Percentiles rank a stretch among this genome's conserved stretches.
These are phyloP conservation scores for Nitzschia palea DNA, from an alignment of 108 stramenopile species.

Conservation along the genomic window DNA sequence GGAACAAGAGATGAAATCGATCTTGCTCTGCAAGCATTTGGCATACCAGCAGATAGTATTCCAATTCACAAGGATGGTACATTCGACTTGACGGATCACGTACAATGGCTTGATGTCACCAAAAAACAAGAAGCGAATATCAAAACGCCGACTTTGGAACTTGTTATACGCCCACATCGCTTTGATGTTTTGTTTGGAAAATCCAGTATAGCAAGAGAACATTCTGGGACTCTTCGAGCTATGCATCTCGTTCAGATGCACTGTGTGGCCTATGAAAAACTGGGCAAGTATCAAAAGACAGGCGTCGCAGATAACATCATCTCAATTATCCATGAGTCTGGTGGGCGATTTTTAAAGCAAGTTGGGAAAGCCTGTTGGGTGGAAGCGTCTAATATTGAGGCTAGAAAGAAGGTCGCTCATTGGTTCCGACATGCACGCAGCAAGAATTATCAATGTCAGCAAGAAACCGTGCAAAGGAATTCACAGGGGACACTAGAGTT, in stretches of 20 bases:
- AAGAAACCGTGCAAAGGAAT: no score
- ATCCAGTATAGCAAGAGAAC: background rate
- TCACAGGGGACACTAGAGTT: no score
- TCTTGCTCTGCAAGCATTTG: background rate
- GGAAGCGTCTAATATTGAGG: constrained; percentile 2
- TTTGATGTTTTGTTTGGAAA: background rate
- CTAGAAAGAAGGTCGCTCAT: constrained; percentile 21
- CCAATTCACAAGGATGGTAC: background rate
- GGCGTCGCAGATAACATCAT: constrained; percentile 17
- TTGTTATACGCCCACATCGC: background rate
- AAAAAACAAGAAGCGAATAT: background rate
- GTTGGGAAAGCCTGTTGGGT: constrained; percentile 3
- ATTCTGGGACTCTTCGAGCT: background rate
- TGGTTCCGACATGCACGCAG: constrained; percentile 15
- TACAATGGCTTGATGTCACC: background rate
- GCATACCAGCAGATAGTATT: background rate
- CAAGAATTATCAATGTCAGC: no score
- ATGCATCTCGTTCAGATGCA: background rate
- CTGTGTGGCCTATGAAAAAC: background rate
- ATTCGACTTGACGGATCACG: background rate
- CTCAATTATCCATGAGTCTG: constrained; percentile 1
- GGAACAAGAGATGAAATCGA: background rate
- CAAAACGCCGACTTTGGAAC: background rate
- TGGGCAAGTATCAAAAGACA: background rate
- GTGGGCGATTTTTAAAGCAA: constrained; percentile 29